Base-by-base conservation (phyloP, 2,329 filamentous ascomycete genomes). In the Xylaria sp. region DNA sequence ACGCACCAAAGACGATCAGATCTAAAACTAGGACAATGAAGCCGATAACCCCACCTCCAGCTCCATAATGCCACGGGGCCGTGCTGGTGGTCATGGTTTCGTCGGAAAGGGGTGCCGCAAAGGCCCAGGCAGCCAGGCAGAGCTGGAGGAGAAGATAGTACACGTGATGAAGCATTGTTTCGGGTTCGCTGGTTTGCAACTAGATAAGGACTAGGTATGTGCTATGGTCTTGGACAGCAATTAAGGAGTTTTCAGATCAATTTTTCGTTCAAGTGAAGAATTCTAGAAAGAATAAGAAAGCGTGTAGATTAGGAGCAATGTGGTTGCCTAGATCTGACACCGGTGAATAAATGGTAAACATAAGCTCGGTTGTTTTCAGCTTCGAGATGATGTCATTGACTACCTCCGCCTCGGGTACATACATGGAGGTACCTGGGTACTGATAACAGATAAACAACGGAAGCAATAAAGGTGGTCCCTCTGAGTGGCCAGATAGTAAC, bases 21-120 rank as follows among this genome's bases (percentile, higher is more conserved):
- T 90, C 88, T 7, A 90, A 79, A 15, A 90, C 78, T 29, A 90
- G 76, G 3, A 90, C 81, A 61, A 90, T 84, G 72, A 90, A 86
- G 1, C 88, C 88, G 6, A 89, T 54, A 39, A 90, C 82, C 1
- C 88, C 88, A 17, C 88, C 88, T 29, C 88, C 87, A 1, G 85
- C 86, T 45, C 87, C 87, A 54, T 87, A 88, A 63, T 87, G 83
- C 84, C 85, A 87, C 10, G 84, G 77, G 70, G 84, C 81, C 36
- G 76, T 71, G 25, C 70, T 74, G 22, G 77, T 78, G 7, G 79
- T 77, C 15, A 76, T 77, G 38, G 81, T 77, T 7, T 77, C 78
- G 47, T 78, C 75, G 15, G 74, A 75, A 38, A 83, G 65, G 55
- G 84, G 83, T 2, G 85, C 85, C 25, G 85, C 86, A 62, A 82